Conservation (phyloP, 352 stramenopile species). For the Phytophthora uliginosa region DNA sequence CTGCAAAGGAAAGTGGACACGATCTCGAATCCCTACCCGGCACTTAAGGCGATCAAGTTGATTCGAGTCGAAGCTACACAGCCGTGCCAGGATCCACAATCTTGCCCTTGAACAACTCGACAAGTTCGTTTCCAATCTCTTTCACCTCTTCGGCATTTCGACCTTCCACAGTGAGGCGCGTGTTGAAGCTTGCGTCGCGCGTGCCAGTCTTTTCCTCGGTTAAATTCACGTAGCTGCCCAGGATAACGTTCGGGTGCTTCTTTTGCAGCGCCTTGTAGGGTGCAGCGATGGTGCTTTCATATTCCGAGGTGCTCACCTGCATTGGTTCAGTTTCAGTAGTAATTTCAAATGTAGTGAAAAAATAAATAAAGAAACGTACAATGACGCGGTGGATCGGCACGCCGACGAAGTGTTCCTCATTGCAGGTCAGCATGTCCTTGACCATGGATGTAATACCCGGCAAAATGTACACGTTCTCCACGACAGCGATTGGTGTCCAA, state of each 20-base stretch:
- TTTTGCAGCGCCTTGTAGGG: constrained; percentile 68
- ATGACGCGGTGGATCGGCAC: constrained; percentile 81
- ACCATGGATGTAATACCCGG: constrained; percentile 83
- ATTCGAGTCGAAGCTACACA: background rate
- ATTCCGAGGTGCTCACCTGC: constrained; percentile 71
- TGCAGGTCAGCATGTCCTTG: constrained; percentile 79
- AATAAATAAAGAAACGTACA: constrained; percentile 41
- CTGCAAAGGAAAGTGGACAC: background rate
- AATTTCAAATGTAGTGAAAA: background rate
- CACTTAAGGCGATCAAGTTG: background rate
- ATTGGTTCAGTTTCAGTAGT: background rate
- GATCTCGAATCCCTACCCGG: background rate
- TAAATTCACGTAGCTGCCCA: constrained; percentile 87
- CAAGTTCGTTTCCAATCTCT: background rate
- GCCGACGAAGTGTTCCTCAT: constrained; percentile 81
- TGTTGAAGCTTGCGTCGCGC: constrained; percentile 69
- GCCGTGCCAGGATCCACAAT: constrained; percentile 13
- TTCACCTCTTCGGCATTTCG: constrained; percentile 53
- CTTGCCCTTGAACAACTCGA: background rate
- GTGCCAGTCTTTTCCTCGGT: constrained; percentile 56
- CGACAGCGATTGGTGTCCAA: constrained; percentile 76
- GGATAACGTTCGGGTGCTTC: constrained; percentile 62
- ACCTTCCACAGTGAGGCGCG: constrained; percentile 63
- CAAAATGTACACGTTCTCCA: constrained; percentile 87
- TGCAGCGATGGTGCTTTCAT: constrained; percentile 69